phyloP scores from a whole-genome alignment of 306 rosid species.

The Amphicarpaea edgeworthii region DNA sequence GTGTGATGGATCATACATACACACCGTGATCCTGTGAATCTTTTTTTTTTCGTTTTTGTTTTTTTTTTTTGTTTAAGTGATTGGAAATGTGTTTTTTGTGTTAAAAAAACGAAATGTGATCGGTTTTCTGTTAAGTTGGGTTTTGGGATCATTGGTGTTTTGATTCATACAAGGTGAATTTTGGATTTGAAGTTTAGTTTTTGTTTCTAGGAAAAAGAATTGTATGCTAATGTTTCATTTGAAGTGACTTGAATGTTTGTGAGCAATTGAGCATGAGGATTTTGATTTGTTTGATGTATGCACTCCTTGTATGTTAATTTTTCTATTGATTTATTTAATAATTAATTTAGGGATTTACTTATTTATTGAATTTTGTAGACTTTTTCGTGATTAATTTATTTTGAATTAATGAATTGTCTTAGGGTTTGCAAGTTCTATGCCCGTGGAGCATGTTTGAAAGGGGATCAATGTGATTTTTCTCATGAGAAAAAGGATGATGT shows the following conservation, averaged over 20 bases:
- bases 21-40: not conserved
- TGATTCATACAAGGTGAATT: not conserved
- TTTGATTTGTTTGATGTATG: slow-evolving; percentile 30
- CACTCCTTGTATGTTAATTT: not conserved
- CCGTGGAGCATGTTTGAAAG: slow-evolving; percentile 87
- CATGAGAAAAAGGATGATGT: slow-evolving; percentile 83
- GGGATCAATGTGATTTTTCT: slow-evolving; percentile 83
- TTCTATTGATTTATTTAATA: not conserved
- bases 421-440: slow-evolving; percentile 86
- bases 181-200: slow-evolving; percentile 17
- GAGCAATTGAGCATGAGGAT: not conserved
- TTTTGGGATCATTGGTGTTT: not conserved
- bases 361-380: not conserved
- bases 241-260: not conserved
- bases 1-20: not conserved
- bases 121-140: not conserved
- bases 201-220: too few relatives aligned
- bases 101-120: not conserved
- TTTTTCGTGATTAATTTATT: not conserved
- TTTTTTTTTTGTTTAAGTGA: not conserved
- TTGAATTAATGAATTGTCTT: slow-evolving; percentile 14
- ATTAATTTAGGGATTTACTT: not conserved
- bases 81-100: not conserved
- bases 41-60: not conserved
- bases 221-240: not conserved